A percentile compares a stretch with the other conserved stretches of the same genome.
Conservation (phyloP, 2,329 filamentous ascomycete genomes). For the Domatiomyces globalis region DNA sequence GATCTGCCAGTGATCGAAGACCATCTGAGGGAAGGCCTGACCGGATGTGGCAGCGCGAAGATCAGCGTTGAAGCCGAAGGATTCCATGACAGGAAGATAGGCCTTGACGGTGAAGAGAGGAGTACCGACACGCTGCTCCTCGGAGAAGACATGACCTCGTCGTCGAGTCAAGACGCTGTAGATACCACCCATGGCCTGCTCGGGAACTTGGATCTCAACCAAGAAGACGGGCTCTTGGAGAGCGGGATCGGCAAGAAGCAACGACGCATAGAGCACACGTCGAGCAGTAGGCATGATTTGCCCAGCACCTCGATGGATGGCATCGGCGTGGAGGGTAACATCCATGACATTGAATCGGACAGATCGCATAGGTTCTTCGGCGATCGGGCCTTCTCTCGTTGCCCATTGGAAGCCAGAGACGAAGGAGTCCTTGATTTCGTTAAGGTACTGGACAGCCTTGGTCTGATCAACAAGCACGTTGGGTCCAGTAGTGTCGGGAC, state of each 20-base stretch:
- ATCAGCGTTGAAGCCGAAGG: conserved; percentile 97
- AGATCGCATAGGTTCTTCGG: conserved; percentile 95
- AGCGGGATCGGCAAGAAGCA: conserved; percentile 79
- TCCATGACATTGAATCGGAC: conserved; percentile 98
- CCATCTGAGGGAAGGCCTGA: conserved; percentile 96
- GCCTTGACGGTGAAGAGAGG: conserved; percentile 99
- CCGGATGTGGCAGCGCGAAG: conserved; percentile 85
- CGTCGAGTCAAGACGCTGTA: conserved; percentile 96
- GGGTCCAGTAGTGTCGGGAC: conserved; percentile 91
- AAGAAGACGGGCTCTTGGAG: conserved; percentile 97
- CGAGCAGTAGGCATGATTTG: conserved; percentile 96
- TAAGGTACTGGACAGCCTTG: conserved; percentile 99
- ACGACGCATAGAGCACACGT: conserved; percentile 89
- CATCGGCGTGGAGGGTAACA: conserved; percentile 98
- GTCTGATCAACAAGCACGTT: conserved; percentile 99
- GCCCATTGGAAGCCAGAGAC: conserved; percentile 99
- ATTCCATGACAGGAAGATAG: conserved; percentile 91
- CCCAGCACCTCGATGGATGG: conserved; percentile 98
- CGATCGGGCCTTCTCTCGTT: conserved; percentile 89
- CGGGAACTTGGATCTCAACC: conserved; percentile 97
- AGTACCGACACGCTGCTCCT: conserved; percentile 96
- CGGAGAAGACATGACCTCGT: conserved; percentile 97
- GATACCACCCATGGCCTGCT: conserved; percentile 98
- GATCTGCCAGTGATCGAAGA: conserved; percentile 98
- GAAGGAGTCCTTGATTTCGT: conserved; percentile 99